Evolutionary conservation across 2,329 filamentous ascomycete species (phyloP).

Genomic region (Grosmannia huntii): DNA sequence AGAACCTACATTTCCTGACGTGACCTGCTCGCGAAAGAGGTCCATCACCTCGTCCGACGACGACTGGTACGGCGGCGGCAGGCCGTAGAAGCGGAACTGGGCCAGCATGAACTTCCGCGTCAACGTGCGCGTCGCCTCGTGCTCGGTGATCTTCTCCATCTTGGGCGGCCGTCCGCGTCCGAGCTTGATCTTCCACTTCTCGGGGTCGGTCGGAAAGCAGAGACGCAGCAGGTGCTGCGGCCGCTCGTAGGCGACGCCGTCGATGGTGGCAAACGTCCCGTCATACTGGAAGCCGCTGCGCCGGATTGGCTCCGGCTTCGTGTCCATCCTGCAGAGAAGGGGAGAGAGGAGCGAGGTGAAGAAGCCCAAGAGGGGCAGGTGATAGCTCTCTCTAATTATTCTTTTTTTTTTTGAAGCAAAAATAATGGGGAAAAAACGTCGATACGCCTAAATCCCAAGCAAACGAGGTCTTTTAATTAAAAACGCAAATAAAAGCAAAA

Average conservation of each 20-base stretch:
- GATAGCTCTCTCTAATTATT: background rate
- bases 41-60: slow-evolving; percentile 11
- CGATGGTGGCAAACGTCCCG: slow-evolving; percentile 12
- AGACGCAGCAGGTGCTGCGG: slow-evolving; percentile 14
- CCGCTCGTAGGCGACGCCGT: slow-evolving; percentile 13
- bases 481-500: background rate
- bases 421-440: slow-evolving; percentile 1
- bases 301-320: slow-evolving; percentile 13
- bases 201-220: slow-evolving; percentile 12
- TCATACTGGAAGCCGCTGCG: slow-evolving; percentile 21
- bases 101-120: slow-evolving; percentile 13
- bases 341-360: background rate
- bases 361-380: background rate
- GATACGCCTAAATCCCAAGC: background rate
- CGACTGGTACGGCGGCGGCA: slow-evolving; percentile 13
- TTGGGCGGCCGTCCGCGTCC: slow-evolving; percentile 13
- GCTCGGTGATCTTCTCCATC: slow-evolving; percentile 14
- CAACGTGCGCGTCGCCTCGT: slow-evolving; percentile 10
- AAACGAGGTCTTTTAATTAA: background rate
- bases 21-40: slow-evolving; percentile 12
- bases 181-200: slow-evolving; percentile 14
- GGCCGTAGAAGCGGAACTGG: slow-evolving; percentile 14
- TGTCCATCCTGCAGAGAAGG: background rate
- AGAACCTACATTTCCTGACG: slow-evolving; percentile 6
- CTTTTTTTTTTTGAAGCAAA: slow-evolving; percentile 6